These are phyloP conservation scores for Sporothrix dimorphospora DNA, from an alignment of 2,329 filamentous ascomycete genomes.

Conservation along the genomic window DNA sequence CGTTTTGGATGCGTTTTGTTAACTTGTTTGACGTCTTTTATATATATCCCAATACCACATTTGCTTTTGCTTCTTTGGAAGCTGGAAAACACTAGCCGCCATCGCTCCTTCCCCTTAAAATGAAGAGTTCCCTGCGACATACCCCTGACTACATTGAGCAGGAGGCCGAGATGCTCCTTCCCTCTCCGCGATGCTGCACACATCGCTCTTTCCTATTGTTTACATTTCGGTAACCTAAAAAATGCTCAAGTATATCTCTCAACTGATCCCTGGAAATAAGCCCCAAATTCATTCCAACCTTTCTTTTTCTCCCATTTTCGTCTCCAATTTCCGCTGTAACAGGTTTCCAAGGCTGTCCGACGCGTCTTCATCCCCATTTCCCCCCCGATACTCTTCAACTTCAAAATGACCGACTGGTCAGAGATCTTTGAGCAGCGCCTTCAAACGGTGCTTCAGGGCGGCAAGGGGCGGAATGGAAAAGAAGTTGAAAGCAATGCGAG, in stretches of 20 bases:
- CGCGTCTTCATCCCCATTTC: background rate
- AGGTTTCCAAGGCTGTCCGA: too few species aligned
- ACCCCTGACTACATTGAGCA: background rate
- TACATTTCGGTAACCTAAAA: background rate
- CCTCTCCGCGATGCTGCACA: background rate
- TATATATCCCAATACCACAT: constrained; percentile 21
- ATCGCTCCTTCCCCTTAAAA: constrained; percentile 16
- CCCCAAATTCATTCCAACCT: background rate
- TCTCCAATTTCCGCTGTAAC: too few species aligned
- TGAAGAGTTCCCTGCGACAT: too few species aligned
- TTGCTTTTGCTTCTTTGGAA: background rate
- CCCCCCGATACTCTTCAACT: background rate
- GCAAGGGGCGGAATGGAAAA: background rate
- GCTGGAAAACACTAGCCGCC: too few species aligned
- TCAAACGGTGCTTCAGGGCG: constrained; percentile 24
- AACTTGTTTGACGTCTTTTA: background rate
- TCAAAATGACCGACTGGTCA: constrained; percentile 32
- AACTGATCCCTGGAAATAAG: background rate
- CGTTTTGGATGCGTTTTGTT: background rate
- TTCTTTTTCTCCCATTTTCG: background rate
- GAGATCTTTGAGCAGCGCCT: constrained; percentile 33
- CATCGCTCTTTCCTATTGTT: constrained; percentile 15
- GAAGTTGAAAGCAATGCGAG: background rate
- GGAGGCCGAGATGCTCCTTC: constrained; percentile 8
- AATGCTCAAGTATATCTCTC: background rate